A percentile compares a stretch with the other conserved stretches of the same genome.
These are phyloP conservation scores for Leccinum fuscescens DNA, from an alignment of 1,284 basidiomycete species.

Conservation along the genomic window DNA sequence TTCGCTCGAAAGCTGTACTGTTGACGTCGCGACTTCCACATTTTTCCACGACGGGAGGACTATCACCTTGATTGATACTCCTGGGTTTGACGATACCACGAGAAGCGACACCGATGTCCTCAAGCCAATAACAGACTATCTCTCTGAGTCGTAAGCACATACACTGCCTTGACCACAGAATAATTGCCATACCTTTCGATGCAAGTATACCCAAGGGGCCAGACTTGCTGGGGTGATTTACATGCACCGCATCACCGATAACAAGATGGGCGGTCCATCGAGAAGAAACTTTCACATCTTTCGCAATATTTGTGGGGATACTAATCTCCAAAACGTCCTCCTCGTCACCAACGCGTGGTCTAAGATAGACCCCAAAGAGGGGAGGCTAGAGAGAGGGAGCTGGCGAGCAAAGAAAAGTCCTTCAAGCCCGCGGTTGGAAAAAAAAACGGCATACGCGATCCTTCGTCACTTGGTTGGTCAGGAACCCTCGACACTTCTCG, in stretches of 20 bases:
- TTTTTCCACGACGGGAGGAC: slow-evolving; percentile 27
- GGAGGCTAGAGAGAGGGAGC: slow-evolving; percentile 34
- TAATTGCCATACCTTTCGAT: not conserved
- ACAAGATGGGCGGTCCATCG: slow-evolving; percentile 48
- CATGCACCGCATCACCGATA: slow-evolving; percentile 51
- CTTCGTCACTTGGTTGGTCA: slow-evolving; percentile 32
- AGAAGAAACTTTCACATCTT: slow-evolving; percentile 49
- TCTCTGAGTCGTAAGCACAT: slow-evolving; percentile 30
- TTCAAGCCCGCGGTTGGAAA: slow-evolving; percentile 35
- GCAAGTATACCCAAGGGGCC: slow-evolving; percentile 36
- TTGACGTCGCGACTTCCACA: slow-evolving; percentile 27
- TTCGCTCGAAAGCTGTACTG: slow-evolving; percentile 36
- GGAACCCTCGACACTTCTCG: slow-evolving; percentile 32
- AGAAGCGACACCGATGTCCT: slow-evolving; percentile 37
- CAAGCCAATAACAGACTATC: slow-evolving; percentile 30
- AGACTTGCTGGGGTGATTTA: slow-evolving; percentile 51
- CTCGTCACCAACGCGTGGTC: slow-evolving; percentile 53
- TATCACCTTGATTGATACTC: slow-evolving; percentile 37
- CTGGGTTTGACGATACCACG: slow-evolving; percentile 40
- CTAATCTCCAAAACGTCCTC: slow-evolving; percentile 42
- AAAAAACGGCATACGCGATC: slow-evolving; percentile 24
- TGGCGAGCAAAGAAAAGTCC: slow-evolving; percentile 38
- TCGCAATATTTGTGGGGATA: slow-evolving; percentile 50
- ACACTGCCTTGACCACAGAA: not conserved
- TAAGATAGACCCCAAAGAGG: slow-evolving; percentile 34